Percentiles rank a stretch among this genome's conserved stretches.
These are phyloP conservation scores for Paralagenidium karlingii DNA, from an alignment of 352 stramenopile species.

Conservation along the genomic window DNA sequence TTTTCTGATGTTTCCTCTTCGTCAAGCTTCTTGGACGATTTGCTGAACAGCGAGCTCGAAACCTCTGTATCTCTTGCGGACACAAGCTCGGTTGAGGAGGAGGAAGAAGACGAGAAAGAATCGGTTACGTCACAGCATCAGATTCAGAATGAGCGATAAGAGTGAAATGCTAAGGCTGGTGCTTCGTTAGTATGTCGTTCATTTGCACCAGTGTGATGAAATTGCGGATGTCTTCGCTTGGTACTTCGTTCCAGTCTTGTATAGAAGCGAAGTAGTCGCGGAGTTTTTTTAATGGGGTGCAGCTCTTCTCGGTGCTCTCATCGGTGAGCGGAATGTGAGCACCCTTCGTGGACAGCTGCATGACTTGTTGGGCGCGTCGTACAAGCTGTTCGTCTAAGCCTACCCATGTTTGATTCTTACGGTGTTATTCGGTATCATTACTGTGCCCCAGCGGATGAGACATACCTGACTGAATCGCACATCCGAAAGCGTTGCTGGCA, in stretches of 20 bases:
- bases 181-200: too few species aligned
- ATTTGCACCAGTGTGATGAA: slow-evolving; percentile 40
- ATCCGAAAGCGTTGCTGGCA: slow-evolving; percentile 63
- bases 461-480: slow-evolving; percentile 47
- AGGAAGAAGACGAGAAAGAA: too few species aligned
- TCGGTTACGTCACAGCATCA: too few species aligned
- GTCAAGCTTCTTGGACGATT: too few species aligned
- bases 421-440: slow-evolving; percentile 7
- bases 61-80: too few species aligned
- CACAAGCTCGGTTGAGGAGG: too few species aligned
- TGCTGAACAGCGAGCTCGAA: too few species aligned
- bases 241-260: slow-evolving; percentile 28
- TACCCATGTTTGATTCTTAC: slow-evolving; percentile 5
- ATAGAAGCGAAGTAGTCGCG: slow-evolving; percentile 44
- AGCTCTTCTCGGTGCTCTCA: too few species aligned
- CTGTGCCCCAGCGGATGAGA: neutral
- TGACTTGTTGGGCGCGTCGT: slow-evolving; percentile 25
- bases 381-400: slow-evolving; percentile 28
- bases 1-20: too few species aligned
- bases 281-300: too few species aligned
- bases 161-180: too few species aligned
- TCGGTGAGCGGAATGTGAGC: slow-evolving; percentile 11
- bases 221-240: slow-evolving; percentile 24
- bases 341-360: slow-evolving; percentile 17
- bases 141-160: too few species aligned